These are phyloP conservation scores for Penicillium glabrum DNA, from an alignment of 2,329 filamentous ascomycete species.

Conservation along the genomic window DNA sequence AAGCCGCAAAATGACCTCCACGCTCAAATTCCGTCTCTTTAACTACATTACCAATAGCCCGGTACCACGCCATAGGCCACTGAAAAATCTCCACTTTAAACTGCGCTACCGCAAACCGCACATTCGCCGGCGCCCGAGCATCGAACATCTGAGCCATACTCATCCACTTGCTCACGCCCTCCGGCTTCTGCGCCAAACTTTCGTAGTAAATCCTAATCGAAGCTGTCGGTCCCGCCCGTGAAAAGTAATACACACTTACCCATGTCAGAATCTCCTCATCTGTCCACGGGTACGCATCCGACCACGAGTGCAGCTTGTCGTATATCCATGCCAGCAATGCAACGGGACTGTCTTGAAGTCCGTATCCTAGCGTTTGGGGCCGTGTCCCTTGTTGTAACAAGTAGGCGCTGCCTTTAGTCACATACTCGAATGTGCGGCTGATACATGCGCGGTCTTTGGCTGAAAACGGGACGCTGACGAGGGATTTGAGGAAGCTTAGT, in stretches of 20 bases:
- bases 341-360: constrained; percentile 67
- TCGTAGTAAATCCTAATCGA: constrained; percentile 74
- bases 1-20: constrained; percentile 57
- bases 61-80: constrained; percentile 52
- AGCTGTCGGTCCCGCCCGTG: constrained; percentile 66
- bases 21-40: constrained; percentile 46
- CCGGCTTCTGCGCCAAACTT: constrained; percentile 35
- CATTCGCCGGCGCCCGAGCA: constrained; percentile 42
- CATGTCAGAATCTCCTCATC: constrained; percentile 76
- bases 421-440: constrained; percentile 22
- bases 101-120: constrained; percentile 55
- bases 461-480: constrained; percentile 32
- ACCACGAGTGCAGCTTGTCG: constrained; percentile 78
- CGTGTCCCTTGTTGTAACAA: constrained; percentile 63
- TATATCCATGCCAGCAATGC: constrained; percentile 75
- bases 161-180: constrained; percentile 9
- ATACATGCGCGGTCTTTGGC: constrained; percentile 23
- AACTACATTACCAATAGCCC: constrained; percentile 53
- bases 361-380: constrained; percentile 71
- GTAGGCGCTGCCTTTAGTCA: constrained; percentile 49
- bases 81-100: constrained; percentile 53
- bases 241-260: constrained; percentile 73
- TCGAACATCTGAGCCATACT: constrained; percentile 28
- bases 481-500: constrained; percentile 47
- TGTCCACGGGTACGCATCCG: constrained; percentile 69